Evolutionary conservation across 1,284 basidiomycete genomes (phyloP), one percentile per base, ranked within the genome.

Genomic region (Mixia osmundae): DNA sequence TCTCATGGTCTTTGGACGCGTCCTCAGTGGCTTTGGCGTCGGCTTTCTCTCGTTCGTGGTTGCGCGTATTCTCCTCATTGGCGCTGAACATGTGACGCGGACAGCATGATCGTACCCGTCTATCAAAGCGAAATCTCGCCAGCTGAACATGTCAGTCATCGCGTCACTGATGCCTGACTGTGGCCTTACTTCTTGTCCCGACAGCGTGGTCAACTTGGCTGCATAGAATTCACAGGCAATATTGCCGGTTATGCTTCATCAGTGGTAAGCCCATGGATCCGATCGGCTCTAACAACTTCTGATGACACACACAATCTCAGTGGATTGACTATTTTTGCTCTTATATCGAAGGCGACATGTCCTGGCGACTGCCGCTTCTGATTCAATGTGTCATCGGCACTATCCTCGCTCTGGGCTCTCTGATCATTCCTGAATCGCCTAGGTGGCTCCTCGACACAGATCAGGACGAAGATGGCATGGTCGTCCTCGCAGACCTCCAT

Each of bases 61-160:
- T n/a, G 9, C 19, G 11, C n/a, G 14, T n/a, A 12, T 35, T 20
- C 9, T 22, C n/a, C 14, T 10, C 5, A 3, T 16, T 4, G 21
- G 12, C 9, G 18, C n/a, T 38, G 19, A 12, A 24, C 27, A 12
- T 30, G 27, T 19, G 4, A 25, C 12, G 21, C 19, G 18, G 33
- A 33, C 50, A 80, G 80, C 36, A 94, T 87, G 41, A 83, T 94
- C 44, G 89, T 95, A 16, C 89, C 89, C 5, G 91, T 94, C 42
- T 97, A 94, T 56, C 89, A 94, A 60, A 79, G 76, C 48, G 89
- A 95, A 61, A 82, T 95, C 35, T 89, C 82, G 2, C 85, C 87
- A 11, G 79, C 89, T 3, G 69, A 82, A 52, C 80, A 91, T 60
- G 79, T 78, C 53, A 38, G 75, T 59, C 18, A 19, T 16, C 25